phyloP scores from a whole-genome alignment of 495 filamentous ascomycete species.

The Neurospora tetrasperma region DNA sequence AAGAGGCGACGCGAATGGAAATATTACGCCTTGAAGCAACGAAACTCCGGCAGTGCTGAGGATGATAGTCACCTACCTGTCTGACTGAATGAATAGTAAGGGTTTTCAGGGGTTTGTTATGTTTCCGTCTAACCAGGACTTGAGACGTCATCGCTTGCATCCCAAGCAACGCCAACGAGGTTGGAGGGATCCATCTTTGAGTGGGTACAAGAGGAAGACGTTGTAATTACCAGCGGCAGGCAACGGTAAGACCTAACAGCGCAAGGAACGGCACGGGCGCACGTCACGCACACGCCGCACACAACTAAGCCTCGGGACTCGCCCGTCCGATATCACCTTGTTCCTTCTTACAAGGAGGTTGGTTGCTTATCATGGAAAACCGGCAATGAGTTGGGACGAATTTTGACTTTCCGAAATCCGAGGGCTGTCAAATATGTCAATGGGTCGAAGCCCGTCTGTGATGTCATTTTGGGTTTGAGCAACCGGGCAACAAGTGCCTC shows the following conservation, averaged over 20 bases:
- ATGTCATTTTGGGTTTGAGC: no score
- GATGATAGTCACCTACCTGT: neutral
- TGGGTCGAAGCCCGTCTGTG: no score
- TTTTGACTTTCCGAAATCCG: neutral
- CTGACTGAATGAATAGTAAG: neutral
- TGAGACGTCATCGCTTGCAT: neutral
- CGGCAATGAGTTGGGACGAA: neutral
- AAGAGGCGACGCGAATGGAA: neutral
- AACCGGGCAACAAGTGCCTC: no score
- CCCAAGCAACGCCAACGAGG: neutral
- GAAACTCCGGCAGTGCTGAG: neutral
- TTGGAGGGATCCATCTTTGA: neutral
- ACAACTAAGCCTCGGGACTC: neutral
- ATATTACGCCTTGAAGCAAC: neutral
- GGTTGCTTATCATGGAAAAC: neutral
- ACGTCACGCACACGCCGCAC: neutral
- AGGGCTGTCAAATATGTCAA: neutral
- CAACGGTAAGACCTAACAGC: neutral
- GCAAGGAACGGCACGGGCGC: neutral
- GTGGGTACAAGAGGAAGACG: neutral
- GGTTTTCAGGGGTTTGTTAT: neutral
- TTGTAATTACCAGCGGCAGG: neutral
- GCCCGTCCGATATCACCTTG: neutral
- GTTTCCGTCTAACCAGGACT: neutral
- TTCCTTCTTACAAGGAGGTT: neutral